A percentile compares a stretch with the other conserved stretches of the same genome.
Evolutionary conservation across 306 rosid genomes (phyloP).

Genomic region (Casuarina equisetifolia): DNA sequence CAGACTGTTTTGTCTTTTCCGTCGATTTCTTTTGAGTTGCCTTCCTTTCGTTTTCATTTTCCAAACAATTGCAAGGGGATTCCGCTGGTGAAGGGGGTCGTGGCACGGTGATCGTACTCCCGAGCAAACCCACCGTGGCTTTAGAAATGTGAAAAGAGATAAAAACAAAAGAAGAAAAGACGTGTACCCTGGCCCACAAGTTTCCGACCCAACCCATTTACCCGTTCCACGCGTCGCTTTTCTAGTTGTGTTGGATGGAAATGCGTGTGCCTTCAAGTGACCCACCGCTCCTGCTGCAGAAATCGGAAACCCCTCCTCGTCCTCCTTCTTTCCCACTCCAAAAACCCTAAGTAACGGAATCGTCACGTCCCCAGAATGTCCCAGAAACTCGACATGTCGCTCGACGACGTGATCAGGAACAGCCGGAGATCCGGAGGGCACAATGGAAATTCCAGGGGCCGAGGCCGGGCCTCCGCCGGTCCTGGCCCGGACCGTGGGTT

Average conservation of each 20-base stretch:
- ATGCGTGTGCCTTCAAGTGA: neutral
- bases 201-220: no score
- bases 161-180: no score
- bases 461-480: slow-evolving; percentile 21
- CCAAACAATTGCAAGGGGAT: no score
- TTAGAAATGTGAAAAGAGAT: no score
- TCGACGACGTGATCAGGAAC: slow-evolving; percentile 30
- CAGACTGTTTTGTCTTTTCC: no score
- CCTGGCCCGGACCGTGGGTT: slow-evolving; percentile 33
- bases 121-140: no score
- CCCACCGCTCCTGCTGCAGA: neutral
- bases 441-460: slow-evolving; percentile 8
- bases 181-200: no score
- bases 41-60: no score
- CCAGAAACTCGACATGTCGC: slow-evolving; percentile 35
- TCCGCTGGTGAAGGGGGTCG: no score
- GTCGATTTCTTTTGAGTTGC: no score
- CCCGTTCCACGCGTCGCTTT: neutral
- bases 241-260: neutral
- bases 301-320: neutral
- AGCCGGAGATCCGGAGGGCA: slow-evolving; percentile 11
- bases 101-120: no score
- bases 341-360: neutral
- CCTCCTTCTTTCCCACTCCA: neutral
- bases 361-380: slow-evolving; percentile 23